These are phyloP conservation scores for Trametes polyzona DNA, from an alignment of 1,284 basidiomycete species.

Conservation along the genomic window DNA sequence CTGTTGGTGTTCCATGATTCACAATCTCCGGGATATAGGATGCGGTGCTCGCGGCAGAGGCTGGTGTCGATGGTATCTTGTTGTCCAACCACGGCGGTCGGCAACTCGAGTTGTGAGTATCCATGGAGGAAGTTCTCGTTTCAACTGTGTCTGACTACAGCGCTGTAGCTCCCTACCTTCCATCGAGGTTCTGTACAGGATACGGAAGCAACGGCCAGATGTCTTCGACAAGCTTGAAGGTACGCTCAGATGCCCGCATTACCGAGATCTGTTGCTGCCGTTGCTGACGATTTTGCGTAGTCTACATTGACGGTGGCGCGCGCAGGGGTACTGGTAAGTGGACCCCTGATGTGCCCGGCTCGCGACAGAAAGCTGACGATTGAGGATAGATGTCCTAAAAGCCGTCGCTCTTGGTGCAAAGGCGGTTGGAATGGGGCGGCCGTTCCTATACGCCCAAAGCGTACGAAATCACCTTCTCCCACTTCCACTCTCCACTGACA, in stretches of 20 bases:
- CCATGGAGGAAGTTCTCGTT: background rate
- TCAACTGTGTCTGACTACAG: background rate
- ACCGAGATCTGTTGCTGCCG: background rate
- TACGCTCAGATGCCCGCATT: slow-evolving; percentile 21
- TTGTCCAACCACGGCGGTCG: slow-evolving; percentile 93
- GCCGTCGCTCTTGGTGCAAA: slow-evolving; percentile 90
- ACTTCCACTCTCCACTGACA: background rate
- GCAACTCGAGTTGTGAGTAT: slow-evolving; percentile 77
- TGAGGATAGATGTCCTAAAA: slow-evolving; percentile 84
- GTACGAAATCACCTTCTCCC: slow-evolving; percentile 43
- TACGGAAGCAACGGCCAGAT: slow-evolving; percentile 74
- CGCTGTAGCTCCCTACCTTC: slow-evolving; percentile 63
- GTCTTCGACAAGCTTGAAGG: slow-evolving; percentile 77
- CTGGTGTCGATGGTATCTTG: slow-evolving; percentile 85
- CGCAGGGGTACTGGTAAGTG: slow-evolving; percentile 77
- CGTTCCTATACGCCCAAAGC: slow-evolving; percentile 91
- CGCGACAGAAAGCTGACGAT: too few relatives aligned
- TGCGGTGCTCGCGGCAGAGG: slow-evolving; percentile 87
- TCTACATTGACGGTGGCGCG: slow-evolving; percentile 91
- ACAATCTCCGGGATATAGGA: too few relatives aligned
- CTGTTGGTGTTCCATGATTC: too few relatives aligned
- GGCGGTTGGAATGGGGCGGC: slow-evolving; percentile 88
- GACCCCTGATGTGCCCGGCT: too few relatives aligned
- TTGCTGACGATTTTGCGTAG: slow-evolving; percentile 46
- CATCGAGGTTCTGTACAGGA: slow-evolving; percentile 75